Base-by-base conservation (phyloP, 1,139 yeast species). In the Candida smagusa region DNA sequence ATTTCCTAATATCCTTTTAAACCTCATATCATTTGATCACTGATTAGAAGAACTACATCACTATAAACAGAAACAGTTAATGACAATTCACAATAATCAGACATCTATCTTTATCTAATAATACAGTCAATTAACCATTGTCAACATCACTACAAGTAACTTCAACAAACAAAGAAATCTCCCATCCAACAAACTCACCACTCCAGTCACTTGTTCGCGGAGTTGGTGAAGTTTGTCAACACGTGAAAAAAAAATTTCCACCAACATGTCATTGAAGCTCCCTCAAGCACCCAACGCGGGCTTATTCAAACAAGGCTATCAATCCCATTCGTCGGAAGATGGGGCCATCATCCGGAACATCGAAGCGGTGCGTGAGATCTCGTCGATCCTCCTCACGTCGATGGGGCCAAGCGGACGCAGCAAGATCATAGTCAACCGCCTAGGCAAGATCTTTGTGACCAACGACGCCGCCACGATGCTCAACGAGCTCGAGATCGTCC, bases 381-480 rank as follows among this genome's bases (percentile, higher is more conserved):
- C 96, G 42, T 79, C 83, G 39, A 89, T 92, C 79, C 86, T 94
- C 47, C 76, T 90, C 45, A 89, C 97, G 4, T 88, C 97, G 7
- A 86, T 92, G 73, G 98, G 98, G 6, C 98, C 98, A 43, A 86
- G 95, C 63, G 98, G 98, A 36, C 78, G 97, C 55, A 92, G 90
- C 64, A 92, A 92, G 74, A 89, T 94, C 59, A 84, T 92, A 54
- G 96, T 90, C 41, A 92, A 92, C 65, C 62, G 66, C 43, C 58
- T 86, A 49, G 90, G 90, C 42, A 89, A 83, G 61, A 84, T 86
- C 27, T 87, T 89, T 57, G 79, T 92, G 48, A 92, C 98, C 33
- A 87, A 88, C 52, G 98, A 94, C 63, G 97, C 97, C 9, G 96
- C 97, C 30, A 92, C 98, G 8, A 92, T 92, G 82, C 72, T 92